These are phyloP conservation scores for Pichia sp. DNA, from an alignment of 1,139 yeast species.

Conservation along the genomic window DNA sequence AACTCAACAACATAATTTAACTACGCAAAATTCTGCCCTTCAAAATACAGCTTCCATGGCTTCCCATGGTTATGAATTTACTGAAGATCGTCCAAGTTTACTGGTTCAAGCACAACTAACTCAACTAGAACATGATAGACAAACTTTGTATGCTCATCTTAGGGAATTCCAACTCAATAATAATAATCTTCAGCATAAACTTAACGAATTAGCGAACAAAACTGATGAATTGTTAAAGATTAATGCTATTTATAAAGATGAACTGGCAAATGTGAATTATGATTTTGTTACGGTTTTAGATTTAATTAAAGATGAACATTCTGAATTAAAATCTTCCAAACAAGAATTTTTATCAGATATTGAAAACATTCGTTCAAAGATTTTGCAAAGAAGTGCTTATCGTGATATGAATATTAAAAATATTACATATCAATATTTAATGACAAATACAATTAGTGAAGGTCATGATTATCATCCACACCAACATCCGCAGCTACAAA, in stretches of 20 bases:
- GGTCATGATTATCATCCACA: background rate
- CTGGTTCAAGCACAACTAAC: background rate
- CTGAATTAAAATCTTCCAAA: background rate
- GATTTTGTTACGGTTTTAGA: conserved; percentile 49
- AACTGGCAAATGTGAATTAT: conserved; percentile 40
- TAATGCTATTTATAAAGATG: conserved; percentile 42
- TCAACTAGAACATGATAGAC: conserved; percentile 6
- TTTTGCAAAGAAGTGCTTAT: conserved; percentile 28
- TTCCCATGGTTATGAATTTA: background rate
- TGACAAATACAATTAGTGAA: background rate
- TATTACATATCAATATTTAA: conserved; percentile 4
- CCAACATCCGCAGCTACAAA: background rate
- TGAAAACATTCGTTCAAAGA: conserved; percentile 12
- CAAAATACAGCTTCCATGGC: background rate
- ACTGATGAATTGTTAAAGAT: conserved; percentile 36
- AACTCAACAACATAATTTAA: conserved; percentile 2
- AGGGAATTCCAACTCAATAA: conserved; percentile 13
- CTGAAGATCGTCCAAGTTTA: conserved; percentile 2
- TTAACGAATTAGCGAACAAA: conserved; percentile 38
- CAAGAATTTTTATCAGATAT: background rate
- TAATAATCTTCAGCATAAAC: conserved; percentile 14
- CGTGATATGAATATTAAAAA: conserved; percentile 28
- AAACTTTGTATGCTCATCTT: background rate
- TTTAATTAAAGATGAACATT: conserved; percentile 31
- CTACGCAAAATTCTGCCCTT: background rate